Base-by-base conservation (phyloP, 495 filamentous ascomycete species). In the Aeminium ludgeri region DNA sequence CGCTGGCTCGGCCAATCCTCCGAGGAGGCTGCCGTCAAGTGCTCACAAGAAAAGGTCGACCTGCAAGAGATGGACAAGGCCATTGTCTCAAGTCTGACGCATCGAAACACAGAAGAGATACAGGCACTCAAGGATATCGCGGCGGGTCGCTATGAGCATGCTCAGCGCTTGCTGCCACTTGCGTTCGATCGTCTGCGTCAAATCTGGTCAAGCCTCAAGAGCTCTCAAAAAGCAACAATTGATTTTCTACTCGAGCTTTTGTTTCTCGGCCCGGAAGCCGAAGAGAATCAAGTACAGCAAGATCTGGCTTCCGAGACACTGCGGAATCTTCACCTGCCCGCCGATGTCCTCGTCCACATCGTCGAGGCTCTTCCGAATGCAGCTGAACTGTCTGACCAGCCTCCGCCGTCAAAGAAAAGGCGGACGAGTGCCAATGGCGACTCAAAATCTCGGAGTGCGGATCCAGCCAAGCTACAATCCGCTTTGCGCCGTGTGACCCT, bases 401-500 rank as follows among this genome's bases (percentile, higher is more conserved):
- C 73, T 12, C 73, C 78, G 3, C 69, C 72, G 20, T 64, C 72
- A 2, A 94, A 92, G 63, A 69, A 82, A 13, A 73, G 82, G 54
- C 72, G 83, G 27, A 82, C 72, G 2, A 86, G 78, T 55, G 69
- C 75, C 34, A 70, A 67, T 2, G 79, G 80, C 40, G 65, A 60
- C 47, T 49, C 62, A 36, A 58, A 59, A 15, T 54, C 61, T 44
- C 34, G 40, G 3, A 64, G 61, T 23, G 48, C 60, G 12, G 59
- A 68, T 47, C 59, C 69, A 23, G 57, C 66, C 10, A 71, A 80
- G 40, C 55, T 82, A 16, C 67, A 67, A 44, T 65, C 67, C 30
- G 65, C 72, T 5, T 66, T 93, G 50, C 72, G 70, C 49, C 78
- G 77, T 54, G 69, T 82, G 40, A 93, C 83, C 2, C 76, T 93